These are phyloP conservation scores for Salvia rosmarinus DNA, from an alignment of 257 asterid genomes.

Conservation along the genomic window DNA sequence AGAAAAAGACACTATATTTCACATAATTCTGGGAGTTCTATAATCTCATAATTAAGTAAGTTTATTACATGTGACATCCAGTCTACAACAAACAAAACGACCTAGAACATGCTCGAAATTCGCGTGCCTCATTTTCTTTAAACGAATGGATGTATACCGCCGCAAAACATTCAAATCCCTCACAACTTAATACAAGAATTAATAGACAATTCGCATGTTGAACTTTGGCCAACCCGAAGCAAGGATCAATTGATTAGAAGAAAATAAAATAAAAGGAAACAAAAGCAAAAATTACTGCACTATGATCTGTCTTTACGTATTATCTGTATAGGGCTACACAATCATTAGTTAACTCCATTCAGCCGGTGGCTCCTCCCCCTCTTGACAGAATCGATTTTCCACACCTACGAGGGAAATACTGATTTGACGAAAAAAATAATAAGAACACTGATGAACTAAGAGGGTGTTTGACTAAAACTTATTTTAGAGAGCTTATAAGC, in stretches of 20 bases:
- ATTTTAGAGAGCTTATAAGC: no score
- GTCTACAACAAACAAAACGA: slow-evolving; percentile 5
- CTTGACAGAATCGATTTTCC: slow-evolving; percentile 30
- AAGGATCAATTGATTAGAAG: slow-evolving; percentile 29
- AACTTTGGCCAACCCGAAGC: slow-evolving; percentile 16
- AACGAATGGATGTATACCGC: slow-evolving; percentile 25
- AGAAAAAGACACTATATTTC: slow-evolving; percentile 3
- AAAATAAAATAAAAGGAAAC: not conserved
- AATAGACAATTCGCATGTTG: slow-evolving; percentile 16
- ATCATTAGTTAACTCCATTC: slow-evolving; percentile 28
- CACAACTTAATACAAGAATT: slow-evolving; percentile 30
- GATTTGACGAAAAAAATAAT: not conserved
- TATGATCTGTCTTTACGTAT: slow-evolving; percentile 18
- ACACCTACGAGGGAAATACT: slow-evolving; percentile 18
- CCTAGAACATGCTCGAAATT: not conserved
- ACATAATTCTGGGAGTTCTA: no score
- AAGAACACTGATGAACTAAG: not conserved
- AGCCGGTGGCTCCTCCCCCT: slow-evolving; percentile 23
- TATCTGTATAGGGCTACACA: slow-evolving; percentile 22
- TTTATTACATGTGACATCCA: slow-evolving; percentile 24
- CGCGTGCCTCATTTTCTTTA: not conserved
- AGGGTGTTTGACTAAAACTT: no score
- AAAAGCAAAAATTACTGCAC: not conserved
- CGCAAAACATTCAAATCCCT: slow-evolving; percentile 29
- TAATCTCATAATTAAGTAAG: not conserved